Evolutionary conservation across 164 flowering plant genomes (phyloP).

Genomic region (Sedum album): DNA sequence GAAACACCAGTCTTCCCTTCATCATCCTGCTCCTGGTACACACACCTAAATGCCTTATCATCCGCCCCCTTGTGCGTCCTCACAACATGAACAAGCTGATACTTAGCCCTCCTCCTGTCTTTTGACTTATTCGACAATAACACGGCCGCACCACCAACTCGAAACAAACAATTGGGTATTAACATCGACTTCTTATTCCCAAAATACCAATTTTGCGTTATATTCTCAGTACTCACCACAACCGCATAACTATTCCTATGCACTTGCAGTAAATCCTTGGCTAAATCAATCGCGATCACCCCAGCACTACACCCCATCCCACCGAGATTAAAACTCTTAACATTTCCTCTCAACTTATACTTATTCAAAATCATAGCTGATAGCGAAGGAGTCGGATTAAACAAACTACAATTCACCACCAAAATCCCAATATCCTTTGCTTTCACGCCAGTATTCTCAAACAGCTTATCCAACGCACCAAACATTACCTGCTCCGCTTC

Average conservation of each 20-base stretch:
- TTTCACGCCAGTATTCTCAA: conserved; percentile 18
- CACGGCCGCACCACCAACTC: conserved; percentile 30
- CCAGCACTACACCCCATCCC: conserved; percentile 42
- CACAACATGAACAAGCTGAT: conserved; percentile 26
- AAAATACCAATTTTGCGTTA: conserved; percentile 32
- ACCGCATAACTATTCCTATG: conserved; percentile 30
- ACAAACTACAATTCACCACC: conserved; percentile 32
- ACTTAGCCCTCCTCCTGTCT: conserved; percentile 26
- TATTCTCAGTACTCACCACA: conserved; percentile 30
- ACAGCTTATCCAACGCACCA: conserved; percentile 23
- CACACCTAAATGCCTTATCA: conserved; percentile 27
- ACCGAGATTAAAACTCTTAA: conserved; percentile 21
- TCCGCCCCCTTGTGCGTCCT: conserved; percentile 33
- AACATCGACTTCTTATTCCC: conserved; percentile 31
- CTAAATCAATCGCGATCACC: conserved; percentile 27
- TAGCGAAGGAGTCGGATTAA: conserved; percentile 31
- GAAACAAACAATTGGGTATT: conserved; percentile 32
- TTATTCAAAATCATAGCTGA: conserved; percentile 31
- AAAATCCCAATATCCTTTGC: conserved; percentile 28
- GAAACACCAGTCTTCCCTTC: conserved; percentile 29
- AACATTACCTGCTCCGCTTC: conserved; percentile 35
- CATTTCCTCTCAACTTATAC: conserved; percentile 26
- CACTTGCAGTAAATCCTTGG: conserved; percentile 24
- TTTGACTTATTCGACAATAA: conserved; percentile 23
- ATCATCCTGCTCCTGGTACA: conserved; percentile 28